Percentiles rank a stretch among this genome's conserved stretches.
Conservation (phyloP, 345 rosid genomes). For the Sapria himalayana region DNA sequence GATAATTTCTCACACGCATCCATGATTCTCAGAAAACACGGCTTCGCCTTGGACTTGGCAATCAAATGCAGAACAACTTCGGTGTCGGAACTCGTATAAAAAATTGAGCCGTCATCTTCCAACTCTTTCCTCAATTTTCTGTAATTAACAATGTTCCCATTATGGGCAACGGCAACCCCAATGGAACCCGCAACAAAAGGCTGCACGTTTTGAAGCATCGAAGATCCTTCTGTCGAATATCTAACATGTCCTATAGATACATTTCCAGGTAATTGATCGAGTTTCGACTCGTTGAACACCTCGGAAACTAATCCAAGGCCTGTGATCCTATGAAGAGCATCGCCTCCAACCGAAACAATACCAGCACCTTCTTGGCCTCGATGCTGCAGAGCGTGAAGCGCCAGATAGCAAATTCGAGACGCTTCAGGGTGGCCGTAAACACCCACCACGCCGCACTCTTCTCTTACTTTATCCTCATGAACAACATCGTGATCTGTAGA, state of each 20-base stretch:
- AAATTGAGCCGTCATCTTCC: slow-evolving; percentile 79
- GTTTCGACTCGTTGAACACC: slow-evolving; percentile 70
- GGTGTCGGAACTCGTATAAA: slow-evolving; percentile 85
- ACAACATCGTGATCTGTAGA: slow-evolving; percentile 9
- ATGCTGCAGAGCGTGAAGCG: slow-evolving; percentile 87
- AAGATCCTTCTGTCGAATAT: slow-evolving; percentile 84
- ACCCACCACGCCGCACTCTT: slow-evolving; percentile 97
- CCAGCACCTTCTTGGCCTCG: slow-evolving; percentile 99
- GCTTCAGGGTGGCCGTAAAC: slow-evolving; percentile 86
- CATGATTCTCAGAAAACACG: slow-evolving; percentile 70
- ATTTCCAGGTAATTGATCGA: slow-evolving; percentile 69
- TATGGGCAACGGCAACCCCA: slow-evolving; percentile 85
- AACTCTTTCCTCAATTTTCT: slow-evolving; percentile 35
- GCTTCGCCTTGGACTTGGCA: slow-evolving; percentile 74
- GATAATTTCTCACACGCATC: slow-evolving; percentile 77
- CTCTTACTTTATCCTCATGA: slow-evolving; percentile 64
- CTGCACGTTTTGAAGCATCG: slow-evolving; percentile 92
- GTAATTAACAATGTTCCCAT: slow-evolving; percentile 84
- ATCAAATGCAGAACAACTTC: slow-evolving; percentile 94
- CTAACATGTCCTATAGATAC: slow-evolving; percentile 83
- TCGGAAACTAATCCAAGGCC: slow-evolving; percentile 94
- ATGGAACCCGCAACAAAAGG: slow-evolving; percentile 92
- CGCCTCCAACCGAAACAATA: slow-evolving; percentile 55
- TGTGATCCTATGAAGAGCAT: slow-evolving; percentile 62
- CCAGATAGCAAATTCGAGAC: slow-evolving; percentile 73